phyloP scores from a whole-genome alignment of 2,329 filamentous ascomycete species.

The Penicillium griseofulvum region DNA sequence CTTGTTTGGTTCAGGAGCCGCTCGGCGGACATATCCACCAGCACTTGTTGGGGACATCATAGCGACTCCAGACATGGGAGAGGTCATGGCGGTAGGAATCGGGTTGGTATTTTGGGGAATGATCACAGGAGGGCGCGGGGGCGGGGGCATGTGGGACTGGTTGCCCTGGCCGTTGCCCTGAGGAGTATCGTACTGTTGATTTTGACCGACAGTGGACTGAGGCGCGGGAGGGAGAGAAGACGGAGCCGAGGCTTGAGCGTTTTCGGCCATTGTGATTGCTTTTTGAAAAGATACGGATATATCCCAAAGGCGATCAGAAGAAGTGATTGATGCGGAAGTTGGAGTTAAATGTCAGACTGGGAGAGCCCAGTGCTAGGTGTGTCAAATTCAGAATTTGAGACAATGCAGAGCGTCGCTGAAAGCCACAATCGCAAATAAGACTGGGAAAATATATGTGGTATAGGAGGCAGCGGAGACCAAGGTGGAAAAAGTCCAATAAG shows the following conservation, averaged over 20 bases:
- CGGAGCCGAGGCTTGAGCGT: conserved; percentile 60
- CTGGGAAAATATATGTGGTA: conserved; percentile 8
- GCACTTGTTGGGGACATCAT: conserved; percentile 84
- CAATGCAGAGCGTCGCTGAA: conserved; percentile 27
- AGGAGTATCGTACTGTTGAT: conserved; percentile 67
- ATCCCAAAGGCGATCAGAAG: conserved; percentile 18
- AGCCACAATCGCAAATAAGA: conserved; percentile 20
- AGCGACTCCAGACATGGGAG: conserved; percentile 67
- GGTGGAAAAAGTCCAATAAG: conserved; percentile 4
- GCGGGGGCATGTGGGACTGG: conserved; percentile 79
- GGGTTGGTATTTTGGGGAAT: conserved; percentile 97
- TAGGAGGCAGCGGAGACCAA: conserved; percentile 8
- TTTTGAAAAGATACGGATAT: conserved; percentile 21
- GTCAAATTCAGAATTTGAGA: conserved; percentile 17
- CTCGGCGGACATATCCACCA: conserved; percentile 78
- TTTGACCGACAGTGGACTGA: conserved; percentile 62
- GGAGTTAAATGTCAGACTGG: conserved; percentile 12
- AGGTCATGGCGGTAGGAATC: conserved; percentile 88
- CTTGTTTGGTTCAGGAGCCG: conserved; percentile 97
- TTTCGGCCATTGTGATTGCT: conserved; percentile 69
- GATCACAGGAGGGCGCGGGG: conserved; percentile 75
- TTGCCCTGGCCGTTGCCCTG: conserved; percentile 68
- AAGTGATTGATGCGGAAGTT: conserved; percentile 22
- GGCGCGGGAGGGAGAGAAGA: conserved; percentile 69
- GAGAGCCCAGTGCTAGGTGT: not conserved